Conservation (phyloP, 108 stramenopile genomes). For the Stephanodiscus triporus region DNA sequence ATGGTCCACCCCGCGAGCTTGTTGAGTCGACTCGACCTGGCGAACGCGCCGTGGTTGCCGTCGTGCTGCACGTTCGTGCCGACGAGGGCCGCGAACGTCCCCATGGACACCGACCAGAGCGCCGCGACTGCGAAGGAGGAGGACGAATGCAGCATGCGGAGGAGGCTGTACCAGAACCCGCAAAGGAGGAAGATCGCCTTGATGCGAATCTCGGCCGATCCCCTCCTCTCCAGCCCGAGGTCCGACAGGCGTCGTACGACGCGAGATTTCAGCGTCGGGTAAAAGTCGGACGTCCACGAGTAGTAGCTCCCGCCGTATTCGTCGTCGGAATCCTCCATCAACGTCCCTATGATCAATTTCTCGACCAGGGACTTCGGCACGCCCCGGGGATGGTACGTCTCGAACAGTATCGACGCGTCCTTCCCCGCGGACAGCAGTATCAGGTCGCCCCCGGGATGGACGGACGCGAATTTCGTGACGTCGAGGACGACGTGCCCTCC, state of each 20-base stretch:
- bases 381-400: slow-evolving; percentile 62
- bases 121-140: too few species aligned
- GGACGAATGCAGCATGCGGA: too few species aligned
- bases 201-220: slow-evolving; percentile 51
- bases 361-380: slow-evolving; percentile 31
- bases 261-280: slow-evolving; percentile 37
- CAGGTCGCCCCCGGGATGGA: slow-evolving; percentile 68
- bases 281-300: slow-evolving; percentile 56
- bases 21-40: slow-evolving; percentile 42
- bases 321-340: too few species aligned
- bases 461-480: slow-evolving; percentile 44
- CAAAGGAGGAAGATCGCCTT: slow-evolving; percentile 50
- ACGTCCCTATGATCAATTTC: slow-evolving; percentile 48
- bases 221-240: slow-evolving; percentile 35
- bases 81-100: slow-evolving; percentile 55
- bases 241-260: slow-evolving; percentile 47
- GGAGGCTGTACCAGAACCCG: slow-evolving; percentile 55
- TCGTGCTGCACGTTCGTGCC: slow-evolving; percentile 76
- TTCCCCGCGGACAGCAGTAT: slow-evolving; percentile 50
- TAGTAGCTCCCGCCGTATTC: slow-evolving; percentile 43
- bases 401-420: slow-evolving; percentile 60
- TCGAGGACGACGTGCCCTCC: slow-evolving; percentile 38
- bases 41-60: slow-evolving; percentile 77
- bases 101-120: slow-evolving; percentile 49
- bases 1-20: slow-evolving; percentile 65